A percentile compares a stretch with the other conserved stretches of the same genome.
phyloP scores from a whole-genome alignment of 225 moss, liverwort and hornwort species.

The Pleurozium schreberi region DNA sequence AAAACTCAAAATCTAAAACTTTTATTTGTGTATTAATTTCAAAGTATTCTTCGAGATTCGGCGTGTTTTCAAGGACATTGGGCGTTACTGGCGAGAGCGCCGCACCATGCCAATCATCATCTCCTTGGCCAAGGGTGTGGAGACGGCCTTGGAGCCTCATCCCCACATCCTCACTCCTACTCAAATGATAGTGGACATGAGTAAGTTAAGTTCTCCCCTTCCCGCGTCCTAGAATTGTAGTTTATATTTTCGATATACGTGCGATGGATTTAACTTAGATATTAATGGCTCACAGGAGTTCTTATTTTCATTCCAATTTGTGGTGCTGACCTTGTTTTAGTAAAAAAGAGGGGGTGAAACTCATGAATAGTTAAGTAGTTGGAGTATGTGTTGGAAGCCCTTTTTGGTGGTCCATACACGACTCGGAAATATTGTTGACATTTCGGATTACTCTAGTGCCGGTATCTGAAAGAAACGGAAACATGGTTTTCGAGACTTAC shows the following conservation, averaged over 20 bases:
- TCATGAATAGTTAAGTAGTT: background rate
- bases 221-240: background rate
- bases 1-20: too few relatives aligned
- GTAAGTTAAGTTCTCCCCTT: conserved; percentile 22
- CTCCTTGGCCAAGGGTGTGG: conserved; percentile 93
- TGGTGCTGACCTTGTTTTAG: background rate
- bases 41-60: conserved; percentile 32
- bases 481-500: background rate
- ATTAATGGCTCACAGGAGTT: background rate
- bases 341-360: background rate
- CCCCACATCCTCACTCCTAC: conserved; percentile 97
- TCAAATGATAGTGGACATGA: conserved; percentile 90
- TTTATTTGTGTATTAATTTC: too few relatives aligned
- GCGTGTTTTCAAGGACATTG: conserved; percentile 80
- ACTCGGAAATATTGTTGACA: background rate
- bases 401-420: background rate
- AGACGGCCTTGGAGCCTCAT: conserved; percentile 69
- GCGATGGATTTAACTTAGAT: background rate
- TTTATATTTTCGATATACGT: background rate
- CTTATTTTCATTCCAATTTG: background rate
- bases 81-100: conserved; percentile 92
- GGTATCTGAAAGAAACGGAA: background rate
- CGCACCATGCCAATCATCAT: conserved; percentile 88
- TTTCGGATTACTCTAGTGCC: background rate
- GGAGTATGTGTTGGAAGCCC: background rate